Base-by-base conservation (phyloP, 495 filamentous ascomycete species). In the Tirmania nivea region DNA sequence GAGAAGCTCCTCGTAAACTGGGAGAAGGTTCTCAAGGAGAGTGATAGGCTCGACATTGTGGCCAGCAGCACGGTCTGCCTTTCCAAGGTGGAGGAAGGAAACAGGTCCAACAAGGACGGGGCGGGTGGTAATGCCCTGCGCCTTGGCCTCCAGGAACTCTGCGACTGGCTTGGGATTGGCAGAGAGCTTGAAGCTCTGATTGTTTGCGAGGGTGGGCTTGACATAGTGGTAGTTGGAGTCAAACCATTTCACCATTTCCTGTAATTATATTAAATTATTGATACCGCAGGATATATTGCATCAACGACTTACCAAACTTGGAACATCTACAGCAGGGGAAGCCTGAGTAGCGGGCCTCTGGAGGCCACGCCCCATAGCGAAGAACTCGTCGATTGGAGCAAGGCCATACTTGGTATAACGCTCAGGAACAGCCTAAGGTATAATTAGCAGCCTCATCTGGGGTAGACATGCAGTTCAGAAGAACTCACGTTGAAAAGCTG, bases 171-270 rank as follows among this genome's bases (percentile, higher is more conserved):
- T 97, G 66, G 90, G 87, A 69, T 83, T 77, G 55, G 75, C 66
- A 57, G 74, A 70, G 52, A 97, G 85, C 69, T 84, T 84, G 81
- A 96, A 97, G 58, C 75, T 78, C 78, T 97, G 90, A 75, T 83
- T 80, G 71, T 95, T 82, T 70, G 93, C 83, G 54, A 97, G 77
- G 55, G 90, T 94, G 55, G 90, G 90, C 78, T 95, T 95, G 71
- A 96, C 90, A 73, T 96, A 96, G 77, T 97, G 90, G 79, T 97
- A 97, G 81, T 97, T 97, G 60, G 86, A 93, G 76, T 97, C 90
- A 69, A 97, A 97, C 90, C 92, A 97, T 74, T 97, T 97, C 53
- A 97, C 90, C 90, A 97, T 97, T 76, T 97, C 90, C 74, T 79
- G 42, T 54, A 52, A 21, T 17, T 11, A 20, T 11, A 37, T 51